Conservation (phyloP, 2,329 filamentous ascomycete genomes). For the Zarea fungicola region DNA sequence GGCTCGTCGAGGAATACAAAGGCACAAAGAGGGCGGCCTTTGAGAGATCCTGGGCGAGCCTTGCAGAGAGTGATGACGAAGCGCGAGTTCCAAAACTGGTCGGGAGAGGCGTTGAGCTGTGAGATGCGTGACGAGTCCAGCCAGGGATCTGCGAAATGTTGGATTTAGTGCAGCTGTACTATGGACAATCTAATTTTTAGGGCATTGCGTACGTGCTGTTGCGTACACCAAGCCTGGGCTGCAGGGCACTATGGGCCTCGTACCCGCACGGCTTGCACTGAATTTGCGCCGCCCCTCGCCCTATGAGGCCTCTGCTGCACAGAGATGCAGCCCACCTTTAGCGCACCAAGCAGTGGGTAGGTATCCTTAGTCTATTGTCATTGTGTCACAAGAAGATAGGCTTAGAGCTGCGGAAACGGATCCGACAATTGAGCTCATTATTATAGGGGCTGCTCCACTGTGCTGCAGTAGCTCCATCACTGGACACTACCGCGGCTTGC, state of each 20-base stretch:
- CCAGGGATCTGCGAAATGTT: conserved; percentile 4
- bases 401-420: too few species aligned
- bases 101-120: not conserved
- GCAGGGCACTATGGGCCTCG: not conserved
- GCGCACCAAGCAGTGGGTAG: too few species aligned
- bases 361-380: too few species aligned
- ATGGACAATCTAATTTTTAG: not conserved
- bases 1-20: conserved; percentile 14
- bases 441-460: conserved; percentile 1
- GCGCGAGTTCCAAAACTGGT: not conserved
- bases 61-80: conserved; percentile 8
- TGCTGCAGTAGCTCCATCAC: not conserved
- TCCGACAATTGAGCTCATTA: too few species aligned
- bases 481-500: not conserved
- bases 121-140: conserved; percentile 9
- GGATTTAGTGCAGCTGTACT: not conserved
- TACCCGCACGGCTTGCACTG: not conserved
- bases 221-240: too few species aligned
- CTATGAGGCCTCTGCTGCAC: not conserved
- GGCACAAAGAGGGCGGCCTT: not conserved
- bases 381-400: too few species aligned
- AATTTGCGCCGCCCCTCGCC: too few species aligned
- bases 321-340: too few species aligned
- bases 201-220: too few species aligned
- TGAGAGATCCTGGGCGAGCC: not conserved